phyloP scores from a whole-genome alignment of 768 basidiomycete species.

The Podaxis rugospora region DNA sequence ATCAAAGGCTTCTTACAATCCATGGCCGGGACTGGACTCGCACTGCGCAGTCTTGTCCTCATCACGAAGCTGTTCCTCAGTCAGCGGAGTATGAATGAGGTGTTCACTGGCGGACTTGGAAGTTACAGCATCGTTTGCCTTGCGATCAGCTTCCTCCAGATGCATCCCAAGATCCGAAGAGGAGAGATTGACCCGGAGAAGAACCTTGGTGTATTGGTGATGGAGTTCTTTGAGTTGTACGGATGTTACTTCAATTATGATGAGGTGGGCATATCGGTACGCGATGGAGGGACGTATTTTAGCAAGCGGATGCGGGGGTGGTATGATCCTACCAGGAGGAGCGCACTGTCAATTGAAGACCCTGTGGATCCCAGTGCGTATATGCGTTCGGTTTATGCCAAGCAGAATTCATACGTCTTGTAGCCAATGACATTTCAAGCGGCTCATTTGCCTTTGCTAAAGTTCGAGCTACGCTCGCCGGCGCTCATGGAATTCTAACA shows the following conservation, averaged over 20 bases:
- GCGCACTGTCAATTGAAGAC: slow-evolving; percentile 85
- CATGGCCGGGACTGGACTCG: slow-evolving; percentile 41
- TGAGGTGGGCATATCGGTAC: slow-evolving; percentile 83
- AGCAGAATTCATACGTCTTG: neutral
- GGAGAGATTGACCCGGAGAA: slow-evolving; percentile 83
- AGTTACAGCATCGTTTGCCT: slow-evolving; percentile 94
- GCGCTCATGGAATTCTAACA: slow-evolving; percentile 76
- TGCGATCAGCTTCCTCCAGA: slow-evolving; percentile 91
- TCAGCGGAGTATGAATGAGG: slow-evolving; percentile 94
- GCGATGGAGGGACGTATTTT: slow-evolving; percentile 87
- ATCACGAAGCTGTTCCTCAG: slow-evolving; percentile 88
- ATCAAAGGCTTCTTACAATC: slow-evolving; percentile 68
- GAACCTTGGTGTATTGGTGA: slow-evolving; percentile 90
- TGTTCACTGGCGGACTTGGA: slow-evolving; percentile 93
- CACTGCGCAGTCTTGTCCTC: slow-evolving; percentile 78
- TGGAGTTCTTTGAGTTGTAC: slow-evolving; percentile 98
- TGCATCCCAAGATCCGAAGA: slow-evolving; percentile 91
- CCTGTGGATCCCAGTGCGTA: slow-evolving; percentile 82
- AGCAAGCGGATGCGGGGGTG: slow-evolving; percentile 80
- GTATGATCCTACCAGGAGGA: slow-evolving; percentile 53
- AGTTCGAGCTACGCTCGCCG: slow-evolving; percentile 80
- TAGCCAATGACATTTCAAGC: slow-evolving; percentile 91
- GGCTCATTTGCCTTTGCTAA: slow-evolving; percentile 82
- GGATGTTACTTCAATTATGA: slow-evolving; percentile 90
- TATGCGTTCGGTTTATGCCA: neutral